Evolutionary conservation across 768 basidiomycete species (phyloP).

Genomic region (Cyclocybe cylindracea): DNA sequence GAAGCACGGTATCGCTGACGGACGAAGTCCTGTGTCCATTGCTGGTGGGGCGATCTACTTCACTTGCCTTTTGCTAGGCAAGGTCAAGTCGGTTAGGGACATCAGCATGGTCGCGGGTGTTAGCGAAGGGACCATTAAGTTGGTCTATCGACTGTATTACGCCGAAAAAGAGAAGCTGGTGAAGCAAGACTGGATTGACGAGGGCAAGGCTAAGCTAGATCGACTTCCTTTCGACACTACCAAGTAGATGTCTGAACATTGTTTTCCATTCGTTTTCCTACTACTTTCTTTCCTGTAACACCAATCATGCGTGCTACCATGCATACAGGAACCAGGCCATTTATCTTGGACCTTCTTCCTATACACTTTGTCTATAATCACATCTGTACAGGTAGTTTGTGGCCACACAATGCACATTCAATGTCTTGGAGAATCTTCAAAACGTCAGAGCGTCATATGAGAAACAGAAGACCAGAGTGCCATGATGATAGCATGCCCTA

Average conservation of each 20-base stretch:
- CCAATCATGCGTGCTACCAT: background rate
- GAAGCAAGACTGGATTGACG: constrained; percentile 84
- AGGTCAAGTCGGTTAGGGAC: constrained; percentile 74
- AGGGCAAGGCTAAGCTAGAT: constrained; percentile 64
- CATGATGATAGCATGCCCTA: background rate
- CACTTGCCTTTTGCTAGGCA: constrained; percentile 80
- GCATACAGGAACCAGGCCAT: background rate
- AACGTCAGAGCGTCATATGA: background rate
- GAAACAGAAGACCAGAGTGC: background rate
- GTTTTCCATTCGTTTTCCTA: constrained; percentile 14
- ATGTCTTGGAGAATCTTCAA: background rate
- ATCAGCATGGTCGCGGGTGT: constrained; percentile 92
- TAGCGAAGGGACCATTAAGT: constrained; percentile 92
- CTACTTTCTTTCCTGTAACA: constrained; percentile 20
- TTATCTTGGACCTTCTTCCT: constrained; percentile 1
- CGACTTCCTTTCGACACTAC: constrained; percentile 42
- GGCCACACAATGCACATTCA: constrained; percentile 19
- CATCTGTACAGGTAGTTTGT: constrained; percentile 18
- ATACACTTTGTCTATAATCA: constrained; percentile 7
- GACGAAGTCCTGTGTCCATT: constrained; percentile 95
- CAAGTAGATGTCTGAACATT: constrained; percentile 27
- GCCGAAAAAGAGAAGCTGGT: constrained; percentile 75
- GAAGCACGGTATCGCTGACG: constrained; percentile 87
- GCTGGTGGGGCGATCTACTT: constrained; percentile 98
- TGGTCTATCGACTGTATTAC: constrained; percentile 83